Conservation (phyloP, 495 filamentous ascomycete genomes). For the Usnea hakonensis region DNA sequence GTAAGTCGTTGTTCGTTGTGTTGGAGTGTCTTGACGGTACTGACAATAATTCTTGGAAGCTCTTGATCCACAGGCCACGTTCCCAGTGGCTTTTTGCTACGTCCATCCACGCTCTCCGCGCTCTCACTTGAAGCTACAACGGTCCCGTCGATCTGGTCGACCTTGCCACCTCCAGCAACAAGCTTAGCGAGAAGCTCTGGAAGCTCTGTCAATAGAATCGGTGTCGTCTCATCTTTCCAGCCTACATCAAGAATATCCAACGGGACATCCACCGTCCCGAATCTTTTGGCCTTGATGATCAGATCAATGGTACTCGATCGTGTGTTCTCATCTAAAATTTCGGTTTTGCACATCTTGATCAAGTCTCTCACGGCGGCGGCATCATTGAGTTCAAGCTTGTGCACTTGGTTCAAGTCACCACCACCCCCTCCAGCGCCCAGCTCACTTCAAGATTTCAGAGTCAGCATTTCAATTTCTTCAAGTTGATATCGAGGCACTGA, state of each 20-base stretch:
- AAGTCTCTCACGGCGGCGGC: slow-evolving; percentile 15
- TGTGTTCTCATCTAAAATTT: slow-evolving; percentile 32
- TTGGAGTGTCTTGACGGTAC: neutral
- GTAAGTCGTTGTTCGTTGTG: neutral
- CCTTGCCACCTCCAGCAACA: neutral
- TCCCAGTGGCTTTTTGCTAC: neutral
- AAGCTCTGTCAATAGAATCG: slow-evolving; percentile 40
- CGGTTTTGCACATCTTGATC: slow-evolving; percentile 28
- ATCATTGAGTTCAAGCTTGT: slow-evolving; percentile 50
- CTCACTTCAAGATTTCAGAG: slow-evolving; percentile 35
- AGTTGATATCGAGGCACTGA: neutral
- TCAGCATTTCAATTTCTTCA: neutral
- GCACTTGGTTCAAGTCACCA: slow-evolving; percentile 60
- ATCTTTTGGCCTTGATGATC: slow-evolving; percentile 31
- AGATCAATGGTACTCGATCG: slow-evolving; percentile 31
- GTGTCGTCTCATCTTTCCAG: slow-evolving; percentile 34
- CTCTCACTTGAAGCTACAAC: neutral
- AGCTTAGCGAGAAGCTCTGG: slow-evolving; percentile 28
- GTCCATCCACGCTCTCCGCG: neutral
- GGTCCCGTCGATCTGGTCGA: slow-evolving; percentile 1
- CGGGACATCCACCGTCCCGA: slow-evolving; percentile 33
- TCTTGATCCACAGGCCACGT: neutral
- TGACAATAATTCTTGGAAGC: slow-evolving; percentile 9
- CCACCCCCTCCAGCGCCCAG: slow-evolving; percentile 69
- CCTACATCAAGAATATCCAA: slow-evolving; percentile 38